Evolutionary conservation across 2,329 filamentous ascomycete species (phyloP).

Genomic region (Xylaria sp.): DNA sequence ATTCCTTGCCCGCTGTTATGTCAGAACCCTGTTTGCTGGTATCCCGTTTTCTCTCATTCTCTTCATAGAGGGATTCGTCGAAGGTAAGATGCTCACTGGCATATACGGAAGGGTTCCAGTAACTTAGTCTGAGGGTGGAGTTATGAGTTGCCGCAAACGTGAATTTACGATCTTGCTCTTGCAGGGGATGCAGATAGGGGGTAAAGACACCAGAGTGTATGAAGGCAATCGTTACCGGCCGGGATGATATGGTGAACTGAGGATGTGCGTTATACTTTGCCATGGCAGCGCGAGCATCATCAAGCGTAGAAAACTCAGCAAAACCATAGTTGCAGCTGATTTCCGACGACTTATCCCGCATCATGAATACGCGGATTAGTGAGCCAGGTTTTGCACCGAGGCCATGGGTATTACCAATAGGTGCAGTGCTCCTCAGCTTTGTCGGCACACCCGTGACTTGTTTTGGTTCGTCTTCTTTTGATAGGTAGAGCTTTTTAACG

Average conservation of each 20-base stretch:
- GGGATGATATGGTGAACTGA: conserved; percentile 81
- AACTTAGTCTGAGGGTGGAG: conserved; percentile 73
- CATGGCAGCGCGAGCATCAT: conserved; percentile 80
- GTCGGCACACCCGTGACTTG: conserved; percentile 58
- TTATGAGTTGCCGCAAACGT: conserved; percentile 79
- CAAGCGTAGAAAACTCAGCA: conserved; percentile 80
- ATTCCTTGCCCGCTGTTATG: conserved; percentile 47
- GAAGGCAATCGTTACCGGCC: conserved; percentile 75
- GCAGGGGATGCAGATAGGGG: conserved; percentile 70
- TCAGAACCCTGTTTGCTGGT: conserved; percentile 52
- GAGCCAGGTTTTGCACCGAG: conserved; percentile 78
- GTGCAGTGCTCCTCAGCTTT: conserved; percentile 70
- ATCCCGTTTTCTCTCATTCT: conserved; percentile 54
- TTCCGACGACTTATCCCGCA: conserved; percentile 76
- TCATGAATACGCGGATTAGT: conserved; percentile 79
- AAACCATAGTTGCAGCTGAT: conserved; percentile 86
- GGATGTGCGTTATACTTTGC: conserved; percentile 76
- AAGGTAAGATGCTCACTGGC: conserved; percentile 72
- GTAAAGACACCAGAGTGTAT: conserved; percentile 89
- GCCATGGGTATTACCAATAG: conserved; percentile 65
- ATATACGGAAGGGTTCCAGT: conserved; percentile 81
- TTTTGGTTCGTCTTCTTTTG: conserved; percentile 63
- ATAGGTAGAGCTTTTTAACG: conserved; percentile 76
- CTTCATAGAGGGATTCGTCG: conserved; percentile 57
- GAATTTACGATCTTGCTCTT: conserved; percentile 67